These are phyloP conservation scores for Naganishia vishniacii DNA, from an alignment of 768 basidiomycete genomes.

Conservation along the genomic window DNA sequence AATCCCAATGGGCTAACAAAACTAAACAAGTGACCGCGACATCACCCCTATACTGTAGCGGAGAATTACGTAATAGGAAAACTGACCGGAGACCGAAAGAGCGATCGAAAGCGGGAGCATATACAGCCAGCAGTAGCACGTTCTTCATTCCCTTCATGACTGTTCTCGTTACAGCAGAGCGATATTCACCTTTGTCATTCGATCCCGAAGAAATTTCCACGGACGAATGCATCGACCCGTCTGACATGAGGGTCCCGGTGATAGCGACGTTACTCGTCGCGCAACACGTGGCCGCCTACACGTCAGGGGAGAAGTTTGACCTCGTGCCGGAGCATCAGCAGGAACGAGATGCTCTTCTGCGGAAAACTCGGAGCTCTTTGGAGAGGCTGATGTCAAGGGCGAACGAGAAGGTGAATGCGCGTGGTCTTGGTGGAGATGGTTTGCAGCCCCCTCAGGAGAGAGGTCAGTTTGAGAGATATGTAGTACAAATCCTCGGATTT, in stretches of 20 bases:
- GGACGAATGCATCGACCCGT: not conserved
- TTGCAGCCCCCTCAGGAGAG: not conserved
- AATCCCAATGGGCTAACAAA: no score
- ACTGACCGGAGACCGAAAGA: no score
- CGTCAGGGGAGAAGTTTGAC: not conserved
- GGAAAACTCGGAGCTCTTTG: not conserved
- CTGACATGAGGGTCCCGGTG: constrained; percentile 4
- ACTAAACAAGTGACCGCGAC: no score
- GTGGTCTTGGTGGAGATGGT: no score
- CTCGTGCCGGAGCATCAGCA: not conserved
- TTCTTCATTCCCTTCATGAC: not conserved
- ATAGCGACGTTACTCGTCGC: constrained; percentile 1
- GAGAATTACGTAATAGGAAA: no score
- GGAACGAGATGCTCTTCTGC: not conserved
- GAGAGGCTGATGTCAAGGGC: constrained; percentile 2
- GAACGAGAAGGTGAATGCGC: not conserved
- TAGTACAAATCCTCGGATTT: no score
- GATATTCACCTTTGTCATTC: not conserved
- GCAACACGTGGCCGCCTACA: not conserved
- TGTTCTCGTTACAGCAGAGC: not conserved
- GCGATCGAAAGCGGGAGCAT: no score
- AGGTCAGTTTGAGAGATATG: not conserved
- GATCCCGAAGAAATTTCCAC: not conserved
- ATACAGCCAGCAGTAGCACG: not conserved
- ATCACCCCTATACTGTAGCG: no score